phyloP scores from a whole-genome alignment of 306 rosid genomes.

The Senna tora region DNA sequence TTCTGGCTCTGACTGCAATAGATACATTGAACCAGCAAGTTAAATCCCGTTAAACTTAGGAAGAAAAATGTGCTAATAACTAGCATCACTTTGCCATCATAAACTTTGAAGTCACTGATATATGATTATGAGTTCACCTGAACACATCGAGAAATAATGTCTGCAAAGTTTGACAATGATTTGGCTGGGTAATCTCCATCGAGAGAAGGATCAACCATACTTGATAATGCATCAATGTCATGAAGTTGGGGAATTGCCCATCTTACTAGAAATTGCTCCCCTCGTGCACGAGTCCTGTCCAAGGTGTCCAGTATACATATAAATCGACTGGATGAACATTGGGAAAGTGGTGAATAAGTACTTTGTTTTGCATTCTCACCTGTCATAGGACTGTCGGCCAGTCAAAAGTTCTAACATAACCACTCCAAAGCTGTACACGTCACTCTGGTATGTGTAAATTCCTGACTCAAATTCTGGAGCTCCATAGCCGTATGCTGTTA shows the following conservation, averaged over 20 bases:
- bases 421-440: constrained; percentile 93
- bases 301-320: constrained; percentile 17
- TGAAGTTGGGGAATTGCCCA: constrained; percentile 97
- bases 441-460: constrained; percentile 78
- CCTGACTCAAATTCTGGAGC: constrained; percentile 98
- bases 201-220: constrained; percentile 94
- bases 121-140: constrained; percentile 65
- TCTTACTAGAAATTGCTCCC: constrained; percentile 86
- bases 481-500: constrained; percentile 82
- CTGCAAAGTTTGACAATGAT: constrained; percentile 89
- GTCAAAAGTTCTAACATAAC: constrained; percentile 94
- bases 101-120: neutral
- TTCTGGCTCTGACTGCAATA: constrained; percentile 83
- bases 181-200: constrained; percentile 73
- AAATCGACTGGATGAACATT: constrained; percentile 8
- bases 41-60: neutral
- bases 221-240: constrained; percentile 91
- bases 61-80: constrained; percentile 6
- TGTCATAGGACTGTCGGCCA: constrained; percentile 87
- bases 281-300: constrained; percentile 65
- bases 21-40: constrained; percentile 23
- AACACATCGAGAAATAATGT: constrained; percentile 85
- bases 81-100: neutral
- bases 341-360: constrained; percentile 4
- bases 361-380: constrained; percentile 49